Percentiles rank a stretch among this genome's conserved stretches.
phyloP scores from a whole-genome alignment of 192 early-diverging fungal genomes.

The Rhizoclosmatium globosum region DNA sequence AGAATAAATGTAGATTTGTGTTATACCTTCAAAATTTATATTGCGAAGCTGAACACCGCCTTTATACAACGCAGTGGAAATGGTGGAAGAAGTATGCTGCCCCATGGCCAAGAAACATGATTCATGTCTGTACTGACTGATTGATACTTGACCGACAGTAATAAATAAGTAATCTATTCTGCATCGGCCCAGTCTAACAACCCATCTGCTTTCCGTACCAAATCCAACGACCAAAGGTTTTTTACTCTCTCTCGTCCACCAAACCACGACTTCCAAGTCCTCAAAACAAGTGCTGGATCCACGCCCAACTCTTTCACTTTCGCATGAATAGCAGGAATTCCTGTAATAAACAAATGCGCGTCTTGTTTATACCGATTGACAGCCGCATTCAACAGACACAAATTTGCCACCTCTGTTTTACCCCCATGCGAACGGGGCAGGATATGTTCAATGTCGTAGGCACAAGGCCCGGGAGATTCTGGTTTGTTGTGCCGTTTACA shows the following conservation, averaged over 20 bases:
- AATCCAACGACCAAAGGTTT: background rate
- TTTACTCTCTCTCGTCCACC: background rate
- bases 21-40: too few relatives aligned
- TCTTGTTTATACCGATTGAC: slow-evolving; percentile 22
- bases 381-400: slow-evolving; percentile 11
- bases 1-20: too few relatives aligned
- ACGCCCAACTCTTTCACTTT: background rate
- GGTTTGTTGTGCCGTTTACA: slow-evolving; percentile 16
- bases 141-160: too few relatives aligned
- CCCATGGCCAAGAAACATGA: too few relatives aligned
- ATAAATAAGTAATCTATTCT: too few relatives aligned
- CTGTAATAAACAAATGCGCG: slow-evolving; percentile 14
- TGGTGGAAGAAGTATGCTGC: too few relatives aligned
- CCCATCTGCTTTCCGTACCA: background rate
- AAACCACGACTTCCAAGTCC: background rate
- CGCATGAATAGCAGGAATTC: background rate
- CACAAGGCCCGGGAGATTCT: background rate
- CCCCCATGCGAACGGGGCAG: slow-evolving; percentile 16
- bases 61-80: too few relatives aligned
- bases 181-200: slow-evolving; percentile 2
- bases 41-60: too few relatives aligned
- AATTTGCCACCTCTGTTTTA: background rate
- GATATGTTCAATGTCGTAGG: slow-evolving; percentile 26
- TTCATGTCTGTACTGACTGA: too few relatives aligned
- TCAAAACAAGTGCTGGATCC: background rate